Evolutionary conservation across 2,329 filamentous ascomycete species (phyloP).

Genomic region (Neofusicoccum parvum): DNA sequence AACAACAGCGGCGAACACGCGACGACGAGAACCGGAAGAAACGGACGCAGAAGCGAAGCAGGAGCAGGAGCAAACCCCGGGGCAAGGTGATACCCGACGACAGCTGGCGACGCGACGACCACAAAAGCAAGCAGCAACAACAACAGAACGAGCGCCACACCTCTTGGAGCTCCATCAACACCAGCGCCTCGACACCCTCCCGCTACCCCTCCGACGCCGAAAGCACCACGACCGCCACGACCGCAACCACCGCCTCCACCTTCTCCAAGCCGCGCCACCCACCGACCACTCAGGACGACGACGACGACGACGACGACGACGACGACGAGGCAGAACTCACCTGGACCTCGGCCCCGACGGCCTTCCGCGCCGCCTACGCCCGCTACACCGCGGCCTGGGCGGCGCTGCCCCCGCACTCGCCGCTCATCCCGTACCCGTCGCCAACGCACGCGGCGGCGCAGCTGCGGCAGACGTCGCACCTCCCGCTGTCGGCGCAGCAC

Average conservation of each 20-base stretch:
- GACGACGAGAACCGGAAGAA: not conserved
- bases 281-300: not conserved
- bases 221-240: not conserved
- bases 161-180: not conserved
- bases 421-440: constrained; percentile 12
- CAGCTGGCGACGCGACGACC: not conserved
- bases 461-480: not conserved
- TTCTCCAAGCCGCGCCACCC: no score
- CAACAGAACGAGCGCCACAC: not conserved
- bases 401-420: not conserved
- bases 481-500: not conserved
- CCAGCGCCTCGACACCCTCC: not conserved
- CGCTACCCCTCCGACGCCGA: not conserved
- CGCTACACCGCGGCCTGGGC: constrained; percentile 6
- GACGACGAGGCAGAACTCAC: not conserved
- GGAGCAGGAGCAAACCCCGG: not conserved
- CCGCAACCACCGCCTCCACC: no score
- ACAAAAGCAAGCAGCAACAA: not conserved
- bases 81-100: not conserved
- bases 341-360: not conserved
- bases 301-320: not conserved
- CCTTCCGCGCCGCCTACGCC: not conserved
- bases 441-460: not conserved
- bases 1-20: not conserved
- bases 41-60: not conserved